A percentile compares a stretch with the other conserved stretches of the same genome.
phyloP scores from a whole-genome alignment of 495 filamentous ascomycete species.

The Penicillium maclennaniae region DNA sequence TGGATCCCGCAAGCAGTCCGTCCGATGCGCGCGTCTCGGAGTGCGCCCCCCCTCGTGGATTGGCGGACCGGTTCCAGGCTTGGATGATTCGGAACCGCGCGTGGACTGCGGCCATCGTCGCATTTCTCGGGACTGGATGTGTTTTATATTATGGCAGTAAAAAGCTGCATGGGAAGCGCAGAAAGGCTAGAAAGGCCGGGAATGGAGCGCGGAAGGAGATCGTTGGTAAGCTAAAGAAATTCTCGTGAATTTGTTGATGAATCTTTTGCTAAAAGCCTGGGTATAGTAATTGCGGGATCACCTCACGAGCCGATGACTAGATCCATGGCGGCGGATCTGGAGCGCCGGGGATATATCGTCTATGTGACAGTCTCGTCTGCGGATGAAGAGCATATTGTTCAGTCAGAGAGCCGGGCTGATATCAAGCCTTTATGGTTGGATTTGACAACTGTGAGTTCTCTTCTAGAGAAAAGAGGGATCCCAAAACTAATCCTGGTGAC shows the following conservation, averaged over 20 bases:
- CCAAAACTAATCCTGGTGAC: slow-evolving; percentile 33
- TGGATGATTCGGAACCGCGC: slow-evolving; percentile 71
- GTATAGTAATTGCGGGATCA: slow-evolving; percentile 71
- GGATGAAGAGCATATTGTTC: slow-evolving; percentile 79
- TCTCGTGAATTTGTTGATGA: not conserved
- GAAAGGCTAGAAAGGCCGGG: slow-evolving; percentile 68
- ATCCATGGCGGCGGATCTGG: slow-evolving; percentile 77
- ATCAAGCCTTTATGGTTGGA: slow-evolving; percentile 80
- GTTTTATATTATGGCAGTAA: slow-evolving; percentile 62
- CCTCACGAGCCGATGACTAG: slow-evolving; percentile 75
- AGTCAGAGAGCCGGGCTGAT: slow-evolving; percentile 69
- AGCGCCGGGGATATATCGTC: slow-evolving; percentile 89
- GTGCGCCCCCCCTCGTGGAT: slow-evolving; percentile 37
- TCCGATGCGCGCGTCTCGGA: slow-evolving; percentile 51
- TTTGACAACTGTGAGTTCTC: slow-evolving; percentile 50
- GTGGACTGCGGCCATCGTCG: slow-evolving; percentile 61
- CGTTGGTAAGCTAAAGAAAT: slow-evolving; percentile 48
- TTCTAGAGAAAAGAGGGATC: not conserved
- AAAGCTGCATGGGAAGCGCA: slow-evolving; percentile 56
- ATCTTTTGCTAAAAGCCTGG: slow-evolving; percentile 12
- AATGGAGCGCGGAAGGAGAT: slow-evolving; percentile 90
- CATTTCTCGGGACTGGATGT: slow-evolving; percentile 64
- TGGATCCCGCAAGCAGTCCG: slow-evolving; percentile 69
- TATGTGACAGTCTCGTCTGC: slow-evolving; percentile 75
- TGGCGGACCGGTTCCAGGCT: slow-evolving; percentile 42